Evolutionary conservation across 1,284 basidiomycete genomes (phyloP).

Genomic region (Crepidotus sp.): DNA sequence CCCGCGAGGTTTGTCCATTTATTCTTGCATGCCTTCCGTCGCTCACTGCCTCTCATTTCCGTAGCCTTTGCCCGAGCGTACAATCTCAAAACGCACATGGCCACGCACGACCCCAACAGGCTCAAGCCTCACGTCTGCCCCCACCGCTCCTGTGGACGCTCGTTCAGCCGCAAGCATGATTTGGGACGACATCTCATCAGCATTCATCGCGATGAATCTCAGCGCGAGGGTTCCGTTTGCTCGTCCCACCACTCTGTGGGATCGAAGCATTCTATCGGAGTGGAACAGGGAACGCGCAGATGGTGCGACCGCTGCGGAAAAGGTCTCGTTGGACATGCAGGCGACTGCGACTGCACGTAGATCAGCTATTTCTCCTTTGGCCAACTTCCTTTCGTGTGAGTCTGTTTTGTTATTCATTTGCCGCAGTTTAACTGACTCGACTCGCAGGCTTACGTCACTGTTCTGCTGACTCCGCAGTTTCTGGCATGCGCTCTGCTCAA

Average conservation of each 20-base stretch:
- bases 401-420: slow-evolving; percentile 1
- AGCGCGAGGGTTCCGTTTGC: slow-evolving; percentile 54
- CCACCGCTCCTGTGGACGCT: slow-evolving; percentile 71
- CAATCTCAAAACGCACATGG: slow-evolving; percentile 85
- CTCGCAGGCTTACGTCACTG: slow-evolving; percentile 17
- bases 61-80: slow-evolving; percentile 82
- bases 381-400: slow-evolving; percentile 20
- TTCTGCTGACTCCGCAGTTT: slow-evolving; percentile 12
- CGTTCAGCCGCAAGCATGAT: slow-evolving; percentile 87
- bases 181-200: slow-evolving; percentile 78
- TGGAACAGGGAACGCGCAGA: slow-evolving; percentile 47
- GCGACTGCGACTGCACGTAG: slow-evolving; percentile 46
- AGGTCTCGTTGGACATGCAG: slow-evolving; percentile 49
- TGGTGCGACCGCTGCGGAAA: slow-evolving; percentile 75
- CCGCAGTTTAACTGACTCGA: slow-evolving; percentile 9
- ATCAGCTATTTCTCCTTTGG: slow-evolving; percentile 20
- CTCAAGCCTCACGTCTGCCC: slow-evolving; percentile 79
- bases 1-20: slow-evolving; percentile 48
- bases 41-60: slow-evolving; percentile 10
- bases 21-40: slow-evolving; percentile 5
- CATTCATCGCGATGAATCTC: slow-evolving; percentile 70
- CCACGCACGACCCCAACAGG: slow-evolving; percentile 82
- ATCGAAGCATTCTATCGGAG: slow-evolving; percentile 46
- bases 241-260: slow-evolving; percentile 31
- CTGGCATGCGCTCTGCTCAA: slow-evolving; percentile 21